Evolutionary conservation across 495 filamentous ascomycete species (phyloP).

Genomic region (Pyrenopolyporus hunteri): DNA sequence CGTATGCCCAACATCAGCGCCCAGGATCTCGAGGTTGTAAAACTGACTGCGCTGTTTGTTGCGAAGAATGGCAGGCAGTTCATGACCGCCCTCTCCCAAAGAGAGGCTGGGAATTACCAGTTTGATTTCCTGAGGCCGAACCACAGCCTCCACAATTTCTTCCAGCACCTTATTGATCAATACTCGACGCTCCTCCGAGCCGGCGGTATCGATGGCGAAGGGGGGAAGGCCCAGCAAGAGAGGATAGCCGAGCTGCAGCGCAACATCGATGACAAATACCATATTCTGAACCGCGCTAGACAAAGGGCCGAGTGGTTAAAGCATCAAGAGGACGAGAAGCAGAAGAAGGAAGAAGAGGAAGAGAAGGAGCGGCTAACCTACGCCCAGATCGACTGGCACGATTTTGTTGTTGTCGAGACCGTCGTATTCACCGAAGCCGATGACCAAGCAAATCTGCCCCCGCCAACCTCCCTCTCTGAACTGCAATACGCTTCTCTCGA

Average conservation of each 20-base stretch:
- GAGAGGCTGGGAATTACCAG: constrained; percentile 89
- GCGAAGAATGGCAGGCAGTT: constrained; percentile 90
- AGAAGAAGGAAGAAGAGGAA: constrained; percentile 85
- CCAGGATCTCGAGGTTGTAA: constrained; percentile 91
- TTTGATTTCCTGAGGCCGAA: constrained; percentile 97
- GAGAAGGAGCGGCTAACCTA: constrained; percentile 86
- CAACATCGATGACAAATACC: constrained; percentile 80
- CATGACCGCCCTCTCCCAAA: constrained; percentile 84
- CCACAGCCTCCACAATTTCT: constrained; percentile 94
- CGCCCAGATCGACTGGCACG: constrained; percentile 96
- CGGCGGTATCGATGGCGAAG: constrained; percentile 70
- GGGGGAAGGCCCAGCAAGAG: constrained; percentile 68
- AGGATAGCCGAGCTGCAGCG: constrained; percentile 74
- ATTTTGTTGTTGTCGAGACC: constrained; percentile 95
- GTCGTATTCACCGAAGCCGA: constrained; percentile 92
- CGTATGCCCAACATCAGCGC: constrained; percentile 97
- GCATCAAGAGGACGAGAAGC: constrained; percentile 83
- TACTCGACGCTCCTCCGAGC: constrained; percentile 82
- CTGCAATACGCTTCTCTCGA: constrained; percentile 93
- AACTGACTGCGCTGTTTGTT: constrained; percentile 86
- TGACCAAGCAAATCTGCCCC: constrained; percentile 83
- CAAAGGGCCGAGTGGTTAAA: constrained; percentile 86
- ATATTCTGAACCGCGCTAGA: constrained; percentile 79
- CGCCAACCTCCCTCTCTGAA: constrained; percentile 86
- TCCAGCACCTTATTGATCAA: constrained; percentile 88